A percentile compares a stretch with the other conserved stretches of the same genome.
phyloP scores from a whole-genome alignment of 192 early-diverging fungal species.

The Chytriomyces sp. region DNA sequence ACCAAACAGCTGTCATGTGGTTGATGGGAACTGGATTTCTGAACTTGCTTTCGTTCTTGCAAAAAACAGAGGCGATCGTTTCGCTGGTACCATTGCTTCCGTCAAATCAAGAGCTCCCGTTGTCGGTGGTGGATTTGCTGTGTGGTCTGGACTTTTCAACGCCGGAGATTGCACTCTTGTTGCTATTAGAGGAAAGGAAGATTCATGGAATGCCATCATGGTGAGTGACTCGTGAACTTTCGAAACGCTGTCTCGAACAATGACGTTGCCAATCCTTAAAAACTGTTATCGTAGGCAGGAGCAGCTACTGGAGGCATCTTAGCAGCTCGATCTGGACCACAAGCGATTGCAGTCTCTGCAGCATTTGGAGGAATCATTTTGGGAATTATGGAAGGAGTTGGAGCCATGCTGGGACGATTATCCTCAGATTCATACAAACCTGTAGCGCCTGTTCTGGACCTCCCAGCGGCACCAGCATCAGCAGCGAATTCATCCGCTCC shows the following conservation, averaged over 20 bases:
- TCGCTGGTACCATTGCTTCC: conserved; percentile 81
- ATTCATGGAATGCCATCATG: conserved; percentile 96
- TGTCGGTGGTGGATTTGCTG: conserved; percentile 97
- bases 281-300: conserved; percentile 65
- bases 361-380: conserved; percentile 91
- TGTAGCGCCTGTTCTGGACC: conserved; percentile 31
- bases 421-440: conserved; percentile 32
- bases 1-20: too few species aligned
- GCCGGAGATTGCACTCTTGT: conserved; percentile 96
- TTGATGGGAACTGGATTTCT: background rate
- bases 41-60: background rate
- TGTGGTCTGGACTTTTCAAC: conserved; percentile 98
- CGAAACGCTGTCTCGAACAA: background rate
- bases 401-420: conserved; percentile 75
- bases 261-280: conserved; percentile 7
- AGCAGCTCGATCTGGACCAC: conserved; percentile 84
- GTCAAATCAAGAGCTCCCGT: conserved; percentile 95
- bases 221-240: conserved; percentile 2
- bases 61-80: conserved; percentile 83
- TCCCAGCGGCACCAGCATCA: conserved; percentile 10
- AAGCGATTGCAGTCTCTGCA: conserved; percentile 82
- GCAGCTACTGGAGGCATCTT: conserved; percentile 94
- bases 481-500: conserved; percentile 8
- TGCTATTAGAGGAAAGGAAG: conserved; percentile 95
- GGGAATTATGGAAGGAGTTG: conserved; percentile 95